A percentile compares a stretch with the other conserved stretches of the same genome.
These are phyloP conservation scores for Pseudogymnoascus pannorum DNA, from an alignment of 2,329 filamentous ascomycete species.

Conservation along the genomic window DNA sequence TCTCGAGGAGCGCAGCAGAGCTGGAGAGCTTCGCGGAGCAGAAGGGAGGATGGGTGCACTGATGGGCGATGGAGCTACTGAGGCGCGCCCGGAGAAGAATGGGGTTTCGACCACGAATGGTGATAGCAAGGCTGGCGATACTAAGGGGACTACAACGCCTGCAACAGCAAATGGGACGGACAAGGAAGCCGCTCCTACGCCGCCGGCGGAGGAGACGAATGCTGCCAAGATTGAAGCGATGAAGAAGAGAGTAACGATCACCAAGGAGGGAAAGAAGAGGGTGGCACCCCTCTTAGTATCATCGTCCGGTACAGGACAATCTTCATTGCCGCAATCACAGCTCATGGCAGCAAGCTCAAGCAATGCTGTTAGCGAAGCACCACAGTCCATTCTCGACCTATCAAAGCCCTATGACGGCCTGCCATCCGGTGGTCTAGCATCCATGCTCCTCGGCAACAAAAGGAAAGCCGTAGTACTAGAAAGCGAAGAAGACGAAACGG, in stretches of 20 bases:
- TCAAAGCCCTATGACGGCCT: conserved; percentile 91
- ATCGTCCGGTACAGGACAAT: conserved; percentile 77
- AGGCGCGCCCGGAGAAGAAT: conserved; percentile 25
- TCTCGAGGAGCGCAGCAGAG: conserved; percentile 86
- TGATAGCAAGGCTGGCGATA: conserved; percentile 18
- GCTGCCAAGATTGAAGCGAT: conserved; percentile 57
- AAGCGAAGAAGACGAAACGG: conserved; percentile 51
- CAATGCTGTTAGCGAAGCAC: conserved; percentile 61
- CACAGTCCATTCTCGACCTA: conserved; percentile 78
- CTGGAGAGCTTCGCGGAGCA: conserved; percentile 78
- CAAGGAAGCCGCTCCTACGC: not conserved
- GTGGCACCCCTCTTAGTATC: conserved; percentile 89
- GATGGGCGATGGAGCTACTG: conserved; percentile 68
- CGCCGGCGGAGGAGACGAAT: conserved; percentile 40
- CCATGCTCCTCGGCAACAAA: conserved; percentile 88
- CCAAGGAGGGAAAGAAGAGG: conserved; percentile 94
- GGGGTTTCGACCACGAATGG: conserved; percentile 16
- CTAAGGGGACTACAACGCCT: conserved; percentile 18
- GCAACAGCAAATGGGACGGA: conserved; percentile 13
- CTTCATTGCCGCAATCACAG: conserved; percentile 81
- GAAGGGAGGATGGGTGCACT: conserved; percentile 97
- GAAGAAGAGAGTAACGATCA: conserved; percentile 88
- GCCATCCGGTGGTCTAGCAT: conserved; percentile 78
- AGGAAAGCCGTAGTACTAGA: conserved; percentile 74
- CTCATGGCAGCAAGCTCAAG: conserved; percentile 68